Evolutionary conservation across 2,329 filamentous ascomycete species (phyloP), one percentile per base, ranked within the genome.

Genomic region (Malbranchea cinnamomea): DNA sequence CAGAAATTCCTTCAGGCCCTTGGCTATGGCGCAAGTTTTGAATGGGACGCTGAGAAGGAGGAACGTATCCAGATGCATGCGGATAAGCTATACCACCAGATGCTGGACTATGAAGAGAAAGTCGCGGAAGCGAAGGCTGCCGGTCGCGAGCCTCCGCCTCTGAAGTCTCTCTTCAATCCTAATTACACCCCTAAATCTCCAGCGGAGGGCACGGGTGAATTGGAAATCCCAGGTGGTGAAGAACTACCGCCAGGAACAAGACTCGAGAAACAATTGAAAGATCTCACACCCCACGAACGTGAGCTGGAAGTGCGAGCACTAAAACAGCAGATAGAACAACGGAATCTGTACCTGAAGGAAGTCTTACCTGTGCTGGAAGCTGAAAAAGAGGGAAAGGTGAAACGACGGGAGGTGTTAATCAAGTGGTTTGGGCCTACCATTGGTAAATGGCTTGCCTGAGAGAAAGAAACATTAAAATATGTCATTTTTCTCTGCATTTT

Each of bases 21-120:
- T 11, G 89, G 89, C 4, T 95, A 94, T 50, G 68, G 91, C 19
- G 70, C 72, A 5, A 71, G 71, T 15, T 62, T 71, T 37, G 69
- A 78, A 25, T 69, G 74, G 13, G 61, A 75, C 6, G 59, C 66
- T 0, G 67, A 74, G 17, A 67, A 80, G 30, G 80, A 93, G 44
- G 85, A 94, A 52, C 71, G 78, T 42, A 83, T 98, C 37, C 89
- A 95, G 56, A 82, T 95, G 76, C 85, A 94, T 53, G 87, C 87
- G 35, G 89, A 98, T 59, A 72, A 71, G 39, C 65, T 98, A 23
- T 98, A 84, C 55, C 79, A 87, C 46, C 73, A 78, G 43, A 83
- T 95, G 75, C 56, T 92, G 21, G 68, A 72, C 37, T 83, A 92
- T 50, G 87, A 98, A 55, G 64, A 63, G 12, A 69, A 67, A 38